Evolutionary conservation across 192 early-diverging fungal genomes (phyloP).

Genomic region (Podila minutissima): DNA sequence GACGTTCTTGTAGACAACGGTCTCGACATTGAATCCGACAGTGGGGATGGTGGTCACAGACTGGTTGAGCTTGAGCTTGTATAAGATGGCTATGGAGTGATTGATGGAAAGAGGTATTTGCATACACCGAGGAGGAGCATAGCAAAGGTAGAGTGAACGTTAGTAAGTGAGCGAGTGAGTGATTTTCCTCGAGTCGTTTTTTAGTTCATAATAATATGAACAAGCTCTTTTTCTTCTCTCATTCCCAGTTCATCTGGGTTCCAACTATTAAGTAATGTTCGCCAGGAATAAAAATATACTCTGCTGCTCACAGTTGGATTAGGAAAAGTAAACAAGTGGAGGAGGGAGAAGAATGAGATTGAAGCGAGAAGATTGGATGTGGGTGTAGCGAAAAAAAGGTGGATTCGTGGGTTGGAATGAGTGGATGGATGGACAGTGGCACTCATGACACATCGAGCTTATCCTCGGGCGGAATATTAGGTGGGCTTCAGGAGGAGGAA

Average conservation of each 20-base stretch:
- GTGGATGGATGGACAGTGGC: not conserved
- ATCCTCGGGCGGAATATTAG: too few relatives aligned
- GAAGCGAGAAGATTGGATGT: too few relatives aligned
- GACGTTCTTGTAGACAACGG: conserved; percentile 88
- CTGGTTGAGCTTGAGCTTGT: conserved; percentile 98
- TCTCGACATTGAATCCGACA: conserved; percentile 92
- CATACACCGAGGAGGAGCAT: not conserved
- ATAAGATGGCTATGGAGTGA: conserved; percentile 81
- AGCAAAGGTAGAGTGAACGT: not conserved
- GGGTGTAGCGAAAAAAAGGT: too few relatives aligned
- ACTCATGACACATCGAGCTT: too few relatives aligned
- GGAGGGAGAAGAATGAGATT: too few relatives aligned
- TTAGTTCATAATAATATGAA: not conserved
- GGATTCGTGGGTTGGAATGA: too few relatives aligned
- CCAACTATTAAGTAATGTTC: not conserved
- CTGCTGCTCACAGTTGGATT: too few relatives aligned
- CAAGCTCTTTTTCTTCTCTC: not conserved
- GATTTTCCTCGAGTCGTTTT: not conserved
- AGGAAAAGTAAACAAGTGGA: too few relatives aligned
- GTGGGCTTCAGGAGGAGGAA: too few relatives aligned
- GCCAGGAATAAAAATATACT: too few relatives aligned
- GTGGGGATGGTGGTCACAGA: conserved; percentile 99
- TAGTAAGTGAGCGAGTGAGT: not conserved
- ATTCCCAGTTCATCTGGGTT: not conserved
- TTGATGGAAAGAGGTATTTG: not conserved